Base-by-base conservation (phyloP, 73 alveolate genomes). In the Blepharisma japonicum region DNA sequence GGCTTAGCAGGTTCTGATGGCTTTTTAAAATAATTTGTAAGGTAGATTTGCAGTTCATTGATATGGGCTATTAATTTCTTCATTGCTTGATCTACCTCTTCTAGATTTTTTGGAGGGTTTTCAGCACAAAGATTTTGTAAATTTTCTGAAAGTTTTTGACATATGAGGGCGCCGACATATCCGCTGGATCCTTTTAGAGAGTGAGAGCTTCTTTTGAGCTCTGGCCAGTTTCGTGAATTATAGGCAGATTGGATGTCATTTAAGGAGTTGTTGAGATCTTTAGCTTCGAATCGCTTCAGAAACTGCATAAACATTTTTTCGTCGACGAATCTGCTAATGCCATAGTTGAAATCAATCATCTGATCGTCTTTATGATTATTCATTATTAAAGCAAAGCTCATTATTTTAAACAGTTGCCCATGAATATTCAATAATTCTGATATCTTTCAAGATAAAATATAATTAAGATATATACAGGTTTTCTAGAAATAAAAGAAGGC, bases 131-230 rank as follows among this genome's bases (percentile, higher is more conserved):
- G 18, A 9, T 20, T 20, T 61, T 61, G 74, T 2, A 61, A 39
- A 14, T 18, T 14, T 5, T 61, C 74, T 11, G 74, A 61, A 20
- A 61, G 38, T 39, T 14, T 25, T 61, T 39, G 39, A 5, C 74
- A 61, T 0, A 11, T 61, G 18, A 9, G 38, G 18, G 74, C 74
- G 2, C 74, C 74, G 39, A 61, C 23, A 39, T 61, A 61, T 8
- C 47, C 14, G 23, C 74, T 61, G 39, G 74, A 14, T 9, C 74
- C 74, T 61, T 61, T 61, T 61, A 61, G 23, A 14, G 74, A 61
- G 23, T 61, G 74, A 20, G 74, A n/a, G 38, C 49, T 20, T 61
- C 74, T 61, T 25, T 61, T 61, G n/a, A 61, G 47, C 47, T 61
- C 74, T 14, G 14, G 18, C 74, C 74, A 61, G 48, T 61, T 39